phyloP scores from a whole-genome alignment of 257 asterid species.

The Fraxinus cuspidata region DNA sequence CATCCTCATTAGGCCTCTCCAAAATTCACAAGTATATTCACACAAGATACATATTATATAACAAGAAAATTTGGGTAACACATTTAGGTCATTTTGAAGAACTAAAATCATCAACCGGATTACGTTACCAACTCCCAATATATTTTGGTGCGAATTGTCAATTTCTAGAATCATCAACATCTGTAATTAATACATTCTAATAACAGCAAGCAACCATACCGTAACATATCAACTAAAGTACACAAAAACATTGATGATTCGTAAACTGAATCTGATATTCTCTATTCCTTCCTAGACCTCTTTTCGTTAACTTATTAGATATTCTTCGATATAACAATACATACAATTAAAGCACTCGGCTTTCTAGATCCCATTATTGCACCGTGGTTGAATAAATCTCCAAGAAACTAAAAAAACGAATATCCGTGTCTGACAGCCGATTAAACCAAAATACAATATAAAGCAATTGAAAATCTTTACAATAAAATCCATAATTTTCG shows the following conservation, averaged over 20 bases:
- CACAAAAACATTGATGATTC: neutral
- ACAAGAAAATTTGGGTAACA: neutral
- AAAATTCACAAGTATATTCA: neutral
- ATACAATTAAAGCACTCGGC: neutral
- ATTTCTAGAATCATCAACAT: neutral
- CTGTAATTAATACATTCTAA: neutral
- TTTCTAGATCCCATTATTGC: neutral
- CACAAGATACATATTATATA: neutral
- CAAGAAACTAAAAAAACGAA: neutral
- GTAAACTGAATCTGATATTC: neutral
- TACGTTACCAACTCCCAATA: neutral
- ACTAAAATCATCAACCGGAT: neutral
- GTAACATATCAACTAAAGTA: neutral
- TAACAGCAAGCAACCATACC: neutral
- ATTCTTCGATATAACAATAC: neutral
- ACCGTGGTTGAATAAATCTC: neutral
- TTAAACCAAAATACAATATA: neutral
- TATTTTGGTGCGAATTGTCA: neutral
- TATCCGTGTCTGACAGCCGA: neutral
- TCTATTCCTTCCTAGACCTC: too few relatives aligned
- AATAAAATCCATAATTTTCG: neutral
- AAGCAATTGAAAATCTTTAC: conserved; percentile 15
- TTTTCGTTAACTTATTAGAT: too few relatives aligned
- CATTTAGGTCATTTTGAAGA: neutral
- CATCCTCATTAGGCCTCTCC: neutral